Conservation (phyloP, 2,329 filamentous ascomycete genomes). For the Aspergillus phoenicis region DNA sequence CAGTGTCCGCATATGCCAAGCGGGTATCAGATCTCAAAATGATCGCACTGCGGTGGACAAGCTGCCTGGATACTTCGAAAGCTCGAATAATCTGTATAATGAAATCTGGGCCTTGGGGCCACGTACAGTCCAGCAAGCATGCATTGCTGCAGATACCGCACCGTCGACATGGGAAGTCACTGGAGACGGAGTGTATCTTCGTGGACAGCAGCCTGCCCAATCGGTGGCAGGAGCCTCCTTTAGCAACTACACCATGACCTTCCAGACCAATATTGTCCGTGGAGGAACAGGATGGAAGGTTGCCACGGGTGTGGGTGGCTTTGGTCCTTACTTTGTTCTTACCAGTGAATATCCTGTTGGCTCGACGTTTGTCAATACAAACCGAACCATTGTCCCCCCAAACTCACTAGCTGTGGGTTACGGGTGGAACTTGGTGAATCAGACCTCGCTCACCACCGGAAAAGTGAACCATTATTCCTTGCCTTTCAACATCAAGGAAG, state of each 20-base stretch:
- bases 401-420: conserved; percentile 12
- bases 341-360: conserved; percentile 13
- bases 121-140: conserved; percentile 20
- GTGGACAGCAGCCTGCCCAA: conserved; percentile 18
- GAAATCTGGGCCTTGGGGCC: conserved; percentile 21
- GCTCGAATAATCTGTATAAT: conserved; percentile 19
- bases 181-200: conserved; percentile 12
- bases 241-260: conserved; percentile 19
- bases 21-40: not conserved
- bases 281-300: conserved; percentile 22
- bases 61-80: conserved; percentile 15
- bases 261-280: conserved; percentile 17
- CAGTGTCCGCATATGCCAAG: conserved; percentile 4
- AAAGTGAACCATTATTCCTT: not conserved
- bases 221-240: conserved; percentile 14
- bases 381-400: conserved; percentile 8
- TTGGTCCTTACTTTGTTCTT: conserved; percentile 21
- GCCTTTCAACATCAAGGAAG: conserved; percentile 3
- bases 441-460: conserved; percentile 9
- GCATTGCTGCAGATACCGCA: conserved; percentile 14
- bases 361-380: conserved; percentile 10
- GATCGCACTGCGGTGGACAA: conserved; percentile 9
- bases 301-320: conserved; percentile 17
- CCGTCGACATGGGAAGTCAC: conserved; percentile 22
- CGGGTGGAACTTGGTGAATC: conserved; percentile 14